Evolutionary conservation across 768 basidiomycete genomes (phyloP), one percentile per base, ranked within the genome.

Genomic region (Rhizopogon salebrosus): DNA sequence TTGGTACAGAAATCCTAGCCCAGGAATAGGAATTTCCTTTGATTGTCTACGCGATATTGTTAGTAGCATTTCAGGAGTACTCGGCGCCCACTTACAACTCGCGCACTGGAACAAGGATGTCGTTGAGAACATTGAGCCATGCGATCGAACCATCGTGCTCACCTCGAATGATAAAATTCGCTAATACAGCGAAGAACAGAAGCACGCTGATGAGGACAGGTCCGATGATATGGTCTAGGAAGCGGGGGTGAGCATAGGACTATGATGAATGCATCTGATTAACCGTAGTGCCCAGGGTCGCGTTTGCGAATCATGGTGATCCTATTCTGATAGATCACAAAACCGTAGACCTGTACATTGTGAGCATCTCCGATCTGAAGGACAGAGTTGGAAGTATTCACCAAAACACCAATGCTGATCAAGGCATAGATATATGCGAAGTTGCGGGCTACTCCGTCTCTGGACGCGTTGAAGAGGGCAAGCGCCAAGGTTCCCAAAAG

Each of bases 111-210:
- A 46, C 23, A 11, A 37, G 40, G 7, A 1, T 53, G 40, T 37
- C 43, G 22, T 48, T 41, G n/a, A 29, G 10, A 22, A 34, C 31
- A 18, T 35, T 48, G 51, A 56, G 54, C n/a, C 14, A 59, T 54
- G 45, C 18, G n/a, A 41, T 27, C 18, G 26, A 20, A n/a, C 10
- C 41, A n/a, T 10, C 41, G 40, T 20, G 72, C 82, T 57, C 61
- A 92, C 90, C 85, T 71, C 95, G 84, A 54, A 95, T 75, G 55
- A 92, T 61, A 64, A 98, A 97, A 70, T 98, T 98, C 43, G 83
- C 78, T 26, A 95, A 77, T 7, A 99, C 80, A 7, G 92, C 97
- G 41, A 86, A 68, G 74, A 99, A 98, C 14, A 99, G 80, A 11
- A 87, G 73, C 6, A 80, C 71, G 61, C 89, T 93, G 45, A 99